phyloP scores from a whole-genome alignment of 192 early-diverging fungal genomes.

The Thamnidium elegans region DNA sequence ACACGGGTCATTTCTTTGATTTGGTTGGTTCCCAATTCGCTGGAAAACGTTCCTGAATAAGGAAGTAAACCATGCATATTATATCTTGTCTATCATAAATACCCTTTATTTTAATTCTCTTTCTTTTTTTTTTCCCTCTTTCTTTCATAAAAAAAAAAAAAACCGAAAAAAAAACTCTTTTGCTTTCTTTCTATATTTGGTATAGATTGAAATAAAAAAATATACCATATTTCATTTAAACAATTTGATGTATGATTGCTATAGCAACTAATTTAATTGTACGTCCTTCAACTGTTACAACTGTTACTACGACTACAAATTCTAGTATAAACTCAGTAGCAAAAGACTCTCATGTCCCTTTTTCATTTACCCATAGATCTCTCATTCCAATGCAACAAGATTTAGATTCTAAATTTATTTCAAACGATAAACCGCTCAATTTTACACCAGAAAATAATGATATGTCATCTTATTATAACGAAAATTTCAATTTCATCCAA shows the following conservation, averaged over 20 bases:
- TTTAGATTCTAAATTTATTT: not conserved
- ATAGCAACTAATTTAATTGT: not conserved
- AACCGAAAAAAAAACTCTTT: not conserved
- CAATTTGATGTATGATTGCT: not conserved
- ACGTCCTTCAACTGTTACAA: not conserved
- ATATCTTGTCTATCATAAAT: not conserved
- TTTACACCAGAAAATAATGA: not conserved
- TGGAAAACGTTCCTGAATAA: constrained; percentile 12
- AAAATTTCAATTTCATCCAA: constrained; percentile 36
- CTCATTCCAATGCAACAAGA: not conserved
- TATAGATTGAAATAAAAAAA: not conserved
- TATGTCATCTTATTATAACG: constrained; percentile 3
- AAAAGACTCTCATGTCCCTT: not conserved
- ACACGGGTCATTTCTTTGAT: not conserved
- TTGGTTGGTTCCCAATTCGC: constrained; percentile 16
- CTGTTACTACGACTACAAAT: not conserved
- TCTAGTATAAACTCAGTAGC: not conserved
- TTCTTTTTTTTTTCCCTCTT: constrained; percentile 3
- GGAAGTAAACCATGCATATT: constrained; percentile 10
- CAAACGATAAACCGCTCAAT: not conserved
- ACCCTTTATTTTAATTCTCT: constrained; percentile 7
- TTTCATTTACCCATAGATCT: not conserved
- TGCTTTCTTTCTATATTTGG: not conserved
- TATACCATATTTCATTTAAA: not conserved
- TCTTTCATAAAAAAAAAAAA: constrained; percentile 9